These are phyloP conservation scores for Penicillium sp. DNA, from an alignment of 2,329 filamentous ascomycete genomes.

Conservation along the genomic window DNA sequence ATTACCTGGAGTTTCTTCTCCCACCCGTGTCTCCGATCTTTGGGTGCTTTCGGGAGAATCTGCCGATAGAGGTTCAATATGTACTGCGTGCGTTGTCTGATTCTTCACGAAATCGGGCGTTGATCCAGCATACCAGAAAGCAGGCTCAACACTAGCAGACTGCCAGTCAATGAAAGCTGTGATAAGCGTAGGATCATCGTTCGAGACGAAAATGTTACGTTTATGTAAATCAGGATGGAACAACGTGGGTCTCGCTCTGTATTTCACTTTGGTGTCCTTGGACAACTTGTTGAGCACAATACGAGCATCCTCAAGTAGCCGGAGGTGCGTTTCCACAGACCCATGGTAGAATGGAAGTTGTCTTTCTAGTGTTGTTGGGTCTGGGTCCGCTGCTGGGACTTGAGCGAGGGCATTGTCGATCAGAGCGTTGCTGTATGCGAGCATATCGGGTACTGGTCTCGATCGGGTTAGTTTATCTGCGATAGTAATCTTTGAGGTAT, in stretches of 20 bases:
- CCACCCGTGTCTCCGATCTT: no score
- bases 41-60: no score
- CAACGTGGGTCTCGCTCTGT: conserved; percentile 22
- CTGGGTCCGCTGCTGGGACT: conserved; percentile 27
- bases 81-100: no score
- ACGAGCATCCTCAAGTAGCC: conserved; percentile 32
- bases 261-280: conserved; percentile 26
- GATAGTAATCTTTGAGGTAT: conserved; percentile 5
- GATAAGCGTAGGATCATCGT: conserved; percentile 29
- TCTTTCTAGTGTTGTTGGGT: conserved; percentile 14
- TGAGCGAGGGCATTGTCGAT: conserved; percentile 41
- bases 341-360: conserved; percentile 34
- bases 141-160: conserved; percentile 31
- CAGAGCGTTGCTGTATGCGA: conserved; percentile 37
- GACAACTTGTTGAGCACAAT: conserved; percentile 31
- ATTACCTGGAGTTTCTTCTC: no score
- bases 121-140: conserved; percentile 31
- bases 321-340: conserved; percentile 33
- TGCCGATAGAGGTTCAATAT: no score
- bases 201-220: conserved; percentile 35
- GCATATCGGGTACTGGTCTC: conserved; percentile 35
- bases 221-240: conserved; percentile 34
- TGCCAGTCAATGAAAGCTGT: conserved; percentile 39
- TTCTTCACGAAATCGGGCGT: conserved; percentile 1
- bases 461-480: conserved; percentile 12